phyloP scores from a whole-genome alignment of 805 yeast species.

The Brettanomyces sp. region DNA sequence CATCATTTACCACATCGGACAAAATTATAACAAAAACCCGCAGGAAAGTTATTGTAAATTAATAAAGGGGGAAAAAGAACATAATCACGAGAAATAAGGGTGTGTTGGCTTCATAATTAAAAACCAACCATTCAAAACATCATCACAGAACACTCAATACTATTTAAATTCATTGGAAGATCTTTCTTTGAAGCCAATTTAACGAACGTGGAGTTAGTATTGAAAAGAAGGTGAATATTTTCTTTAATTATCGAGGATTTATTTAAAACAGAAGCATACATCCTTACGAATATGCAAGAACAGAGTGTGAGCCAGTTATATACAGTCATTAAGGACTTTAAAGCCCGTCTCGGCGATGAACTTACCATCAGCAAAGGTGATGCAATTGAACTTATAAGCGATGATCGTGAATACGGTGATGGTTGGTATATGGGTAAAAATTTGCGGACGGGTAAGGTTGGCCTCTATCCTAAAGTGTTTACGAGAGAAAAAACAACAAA shows the following conservation, averaged over 20 bases:
- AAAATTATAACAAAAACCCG: too few relatives aligned
- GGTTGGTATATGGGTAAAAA: constrained; percentile 96
- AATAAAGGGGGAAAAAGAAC: too few relatives aligned
- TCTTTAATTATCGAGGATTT: background rate
- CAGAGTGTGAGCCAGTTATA: constrained; percentile 16
- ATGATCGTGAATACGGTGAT: constrained; percentile 87
- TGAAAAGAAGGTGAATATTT: background rate
- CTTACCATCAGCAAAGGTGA: constrained; percentile 75
- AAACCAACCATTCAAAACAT: too few relatives aligned
- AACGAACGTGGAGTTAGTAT: background rate
- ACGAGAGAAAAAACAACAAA: constrained; percentile 32
- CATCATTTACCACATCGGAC: too few relatives aligned
- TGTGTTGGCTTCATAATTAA: too few relatives aligned
- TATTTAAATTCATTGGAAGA: too few relatives aligned
- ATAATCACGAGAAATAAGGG: too few relatives aligned
- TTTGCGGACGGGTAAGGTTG: constrained; percentile 61
- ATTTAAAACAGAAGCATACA: background rate
- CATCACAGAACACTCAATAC: too few relatives aligned
- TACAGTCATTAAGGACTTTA: constrained; percentile 75
- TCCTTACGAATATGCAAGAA: background rate
- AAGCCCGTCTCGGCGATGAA: constrained; percentile 85
- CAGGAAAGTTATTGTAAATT: too few relatives aligned
- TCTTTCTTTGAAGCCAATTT: too few relatives aligned
- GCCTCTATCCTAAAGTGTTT: constrained; percentile 85
- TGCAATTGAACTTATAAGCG: constrained; percentile 78